Percentiles rank a stretch among this genome's conserved stretches.
Conservation (phyloP, 495 filamentous ascomycete species). For the Corynascus novoguineensis region DNA sequence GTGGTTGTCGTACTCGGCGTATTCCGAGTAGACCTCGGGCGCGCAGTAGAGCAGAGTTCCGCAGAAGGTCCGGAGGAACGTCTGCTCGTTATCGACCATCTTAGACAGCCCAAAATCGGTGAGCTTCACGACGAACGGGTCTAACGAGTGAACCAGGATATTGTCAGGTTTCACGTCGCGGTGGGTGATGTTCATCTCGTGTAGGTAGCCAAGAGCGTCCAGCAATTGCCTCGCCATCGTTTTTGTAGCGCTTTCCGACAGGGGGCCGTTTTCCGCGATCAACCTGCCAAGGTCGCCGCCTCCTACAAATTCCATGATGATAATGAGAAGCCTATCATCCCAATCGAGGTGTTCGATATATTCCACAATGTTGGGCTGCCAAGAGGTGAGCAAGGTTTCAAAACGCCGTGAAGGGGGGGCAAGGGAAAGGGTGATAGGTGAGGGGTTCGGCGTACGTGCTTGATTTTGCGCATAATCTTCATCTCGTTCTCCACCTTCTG, state of each 20-base stretch:
- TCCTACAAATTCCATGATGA: conserved; percentile 89
- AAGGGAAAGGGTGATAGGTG: too few relatives aligned
- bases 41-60: conserved; percentile 94
- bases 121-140: conserved; percentile 78
- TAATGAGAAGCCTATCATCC: conserved; percentile 72
- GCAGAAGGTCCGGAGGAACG: conserved; percentile 92
- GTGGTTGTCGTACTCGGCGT: conserved; percentile 50
- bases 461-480: conserved; percentile 78
- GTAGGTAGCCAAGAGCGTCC: conserved; percentile 78
- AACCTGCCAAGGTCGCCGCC: conserved; percentile 77
- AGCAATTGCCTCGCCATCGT: conserved; percentile 72
- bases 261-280: conserved; percentile 51
- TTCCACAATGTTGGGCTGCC: conserved; percentile 82
- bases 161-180: conserved; percentile 98
- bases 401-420: not conserved
- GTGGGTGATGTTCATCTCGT: conserved; percentile 82
- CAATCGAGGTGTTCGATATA: conserved; percentile 82
- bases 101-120: conserved; percentile 92
- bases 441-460: conserved; percentile 61
- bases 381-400: not conserved
- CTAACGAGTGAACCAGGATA: conserved; percentile 68
- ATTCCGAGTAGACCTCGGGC: conserved; percentile 90
- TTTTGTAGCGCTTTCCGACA: conserved; percentile 63
- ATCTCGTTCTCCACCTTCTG: conserved; percentile 91
- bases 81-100: conserved; percentile 77